Conservation (phyloP, 2,329 filamentous ascomycete genomes). For the Phoma sp. region DNA sequence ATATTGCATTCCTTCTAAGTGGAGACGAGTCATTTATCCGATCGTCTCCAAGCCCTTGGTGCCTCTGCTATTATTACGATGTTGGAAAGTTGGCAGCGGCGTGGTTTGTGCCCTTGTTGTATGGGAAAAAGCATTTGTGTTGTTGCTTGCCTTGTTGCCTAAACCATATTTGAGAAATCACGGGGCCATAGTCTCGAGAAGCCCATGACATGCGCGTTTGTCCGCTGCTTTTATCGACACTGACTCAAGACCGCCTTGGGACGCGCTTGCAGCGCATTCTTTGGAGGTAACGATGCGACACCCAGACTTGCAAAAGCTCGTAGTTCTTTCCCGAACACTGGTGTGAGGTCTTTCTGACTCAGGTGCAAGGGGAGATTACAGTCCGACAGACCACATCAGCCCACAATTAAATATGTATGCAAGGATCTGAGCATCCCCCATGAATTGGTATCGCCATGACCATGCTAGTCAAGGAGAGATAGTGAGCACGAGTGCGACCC, state of each 20-base stretch:
- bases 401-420: background rate
- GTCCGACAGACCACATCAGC: slow-evolving; percentile 5
- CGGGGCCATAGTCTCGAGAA: background rate
- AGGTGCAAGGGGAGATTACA: slow-evolving; percentile 5
- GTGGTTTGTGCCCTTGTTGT: background rate
- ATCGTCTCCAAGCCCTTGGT: slow-evolving; percentile 16
- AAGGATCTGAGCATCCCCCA: too few relatives aligned
- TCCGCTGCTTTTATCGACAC: slow-evolving; percentile 6
- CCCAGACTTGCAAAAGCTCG: background rate
- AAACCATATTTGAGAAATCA: too few relatives aligned
- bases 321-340: background rate
- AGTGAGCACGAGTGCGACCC: too few relatives aligned
- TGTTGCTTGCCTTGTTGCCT: background rate
- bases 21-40: slow-evolving; percentile 16
- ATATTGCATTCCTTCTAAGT: slow-evolving; percentile 1
- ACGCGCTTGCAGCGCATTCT: slow-evolving; percentile 3
- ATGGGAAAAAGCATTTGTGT: background rate
- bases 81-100: slow-evolving; percentile 9
- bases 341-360: slow-evolving; percentile 5
- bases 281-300: slow-evolving; percentile 3
- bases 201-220: background rate
- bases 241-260: slow-evolving; percentile 7
- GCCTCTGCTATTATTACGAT: slow-evolving; percentile 2
- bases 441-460: too few relatives aligned
- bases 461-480: too few relatives aligned